phyloP scores from a whole-genome alignment of 768 basidiomycete genomes.

The Lactarius evosmus region DNA sequence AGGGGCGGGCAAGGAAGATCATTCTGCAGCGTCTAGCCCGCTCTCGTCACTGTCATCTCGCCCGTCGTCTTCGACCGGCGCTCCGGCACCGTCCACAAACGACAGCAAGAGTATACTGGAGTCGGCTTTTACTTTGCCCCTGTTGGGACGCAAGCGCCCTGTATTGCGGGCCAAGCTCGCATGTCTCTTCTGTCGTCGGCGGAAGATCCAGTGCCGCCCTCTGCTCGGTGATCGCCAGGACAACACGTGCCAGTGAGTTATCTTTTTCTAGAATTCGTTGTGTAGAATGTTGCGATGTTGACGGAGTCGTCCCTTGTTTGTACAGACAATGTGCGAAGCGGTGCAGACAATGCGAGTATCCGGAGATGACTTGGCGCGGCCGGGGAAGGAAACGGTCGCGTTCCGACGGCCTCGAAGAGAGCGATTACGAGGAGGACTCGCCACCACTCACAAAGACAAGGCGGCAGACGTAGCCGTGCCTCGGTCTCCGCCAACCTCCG shows the following conservation, averaged over 20 bases:
- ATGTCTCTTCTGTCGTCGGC: conserved; percentile 25
- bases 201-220: conserved; percentile 26
- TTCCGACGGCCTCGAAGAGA: neutral
- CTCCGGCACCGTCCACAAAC: conserved; percentile 4
- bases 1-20: conserved; percentile 14
- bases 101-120: conserved; percentile 1
- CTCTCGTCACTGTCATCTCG: conserved; percentile 22
- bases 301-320: neutral
- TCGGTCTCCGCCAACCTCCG: neutral
- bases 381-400: conserved; percentile 16
- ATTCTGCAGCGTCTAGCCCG: conserved; percentile 20
- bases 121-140: conserved; percentile 20
- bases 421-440: conserved; percentile 14
- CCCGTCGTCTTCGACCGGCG: conserved; percentile 22
- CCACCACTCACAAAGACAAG: conserved; percentile 1
- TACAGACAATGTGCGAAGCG: conserved; percentile 24
- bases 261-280: neutral
- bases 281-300: conserved; percentile 1
- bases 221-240: conserved; percentile 8
- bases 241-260: conserved; percentile 19
- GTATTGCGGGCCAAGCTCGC: conserved; percentile 23
- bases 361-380: conserved; percentile 26
- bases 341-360: conserved; percentile 18
- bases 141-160: conserved; percentile 24
- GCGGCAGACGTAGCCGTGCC: neutral